These are phyloP conservation scores for Glycine latifolia DNA, from an alignment of 306 rosid species.

Conservation along the genomic window DNA sequence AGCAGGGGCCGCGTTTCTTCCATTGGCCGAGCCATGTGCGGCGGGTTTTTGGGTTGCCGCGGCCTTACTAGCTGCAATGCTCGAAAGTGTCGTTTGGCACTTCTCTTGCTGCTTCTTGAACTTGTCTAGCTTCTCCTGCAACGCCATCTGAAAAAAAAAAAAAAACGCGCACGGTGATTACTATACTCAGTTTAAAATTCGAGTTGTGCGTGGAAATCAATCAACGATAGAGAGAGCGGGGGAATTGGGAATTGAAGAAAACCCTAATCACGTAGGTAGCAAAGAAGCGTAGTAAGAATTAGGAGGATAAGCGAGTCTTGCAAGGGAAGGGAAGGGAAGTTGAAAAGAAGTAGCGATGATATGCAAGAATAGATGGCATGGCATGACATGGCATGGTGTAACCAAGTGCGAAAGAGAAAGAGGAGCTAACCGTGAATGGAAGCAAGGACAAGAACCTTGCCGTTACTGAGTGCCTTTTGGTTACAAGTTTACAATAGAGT, in stretches of 20 bases:
- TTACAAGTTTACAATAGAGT: background rate
- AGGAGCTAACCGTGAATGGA: background rate
- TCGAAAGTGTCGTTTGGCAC: slow-evolving; percentile 69
- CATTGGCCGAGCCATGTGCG: slow-evolving; percentile 26
- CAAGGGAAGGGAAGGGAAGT: background rate
- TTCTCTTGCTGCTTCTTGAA: slow-evolving; percentile 82
- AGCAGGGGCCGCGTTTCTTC: slow-evolving; percentile 62
- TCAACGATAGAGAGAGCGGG: background rate
- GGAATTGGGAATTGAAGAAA: background rate
- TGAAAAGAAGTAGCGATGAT: background rate
- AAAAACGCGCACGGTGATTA: background rate
- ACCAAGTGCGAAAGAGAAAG: background rate
- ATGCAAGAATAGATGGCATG: background rate
- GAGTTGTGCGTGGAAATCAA: background rate
- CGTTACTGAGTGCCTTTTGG: background rate
- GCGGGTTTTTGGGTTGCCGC: slow-evolving; percentile 41
- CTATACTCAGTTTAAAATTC: background rate
- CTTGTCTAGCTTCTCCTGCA: slow-evolving; percentile 67
- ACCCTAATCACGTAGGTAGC: background rate
- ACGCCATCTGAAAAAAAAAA: slow-evolving; percentile 56
- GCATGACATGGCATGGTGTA: background rate
- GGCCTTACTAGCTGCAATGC: slow-evolving; percentile 69
- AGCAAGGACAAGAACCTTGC: background rate
- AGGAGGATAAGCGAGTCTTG: background rate
- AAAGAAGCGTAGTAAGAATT: background rate